These are phyloP conservation scores for Protomyces inundatus DNA, from an alignment of 1,139 yeast species.

Conservation along the genomic window DNA sequence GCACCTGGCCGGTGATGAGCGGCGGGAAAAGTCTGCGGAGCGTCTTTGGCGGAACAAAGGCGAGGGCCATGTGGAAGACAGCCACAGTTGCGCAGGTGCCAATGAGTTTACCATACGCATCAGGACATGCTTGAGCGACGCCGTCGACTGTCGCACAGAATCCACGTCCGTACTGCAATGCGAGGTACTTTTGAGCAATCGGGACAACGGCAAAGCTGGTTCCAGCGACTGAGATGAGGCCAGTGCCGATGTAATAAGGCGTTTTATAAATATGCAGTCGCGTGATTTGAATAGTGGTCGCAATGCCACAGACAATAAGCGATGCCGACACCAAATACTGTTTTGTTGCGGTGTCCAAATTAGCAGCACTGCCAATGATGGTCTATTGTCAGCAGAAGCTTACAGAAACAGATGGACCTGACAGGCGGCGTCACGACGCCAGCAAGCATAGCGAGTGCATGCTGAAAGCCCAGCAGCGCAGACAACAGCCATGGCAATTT, in stretches of 20 bases:
- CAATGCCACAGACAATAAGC: slow-evolving; percentile 66
- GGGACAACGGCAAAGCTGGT: slow-evolving; percentile 84
- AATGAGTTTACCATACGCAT: slow-evolving; percentile 79
- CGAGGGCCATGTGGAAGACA: slow-evolving; percentile 60
- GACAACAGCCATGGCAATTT: slow-evolving; percentile 77
- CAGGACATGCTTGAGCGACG: slow-evolving; percentile 70
- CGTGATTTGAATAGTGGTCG: slow-evolving; percentile 72
- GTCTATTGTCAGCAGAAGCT: slow-evolving; percentile 43
- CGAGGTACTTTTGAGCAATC: slow-evolving; percentile 67
- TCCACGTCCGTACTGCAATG: slow-evolving; percentile 73
- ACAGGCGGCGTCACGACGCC: slow-evolving; percentile 86
- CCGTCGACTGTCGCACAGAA: slow-evolving; percentile 61
- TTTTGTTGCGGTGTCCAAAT: slow-evolving; percentile 14
- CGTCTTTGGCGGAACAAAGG: slow-evolving; percentile 67
- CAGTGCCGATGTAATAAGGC: slow-evolving; percentile 57
- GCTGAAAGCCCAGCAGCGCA: slow-evolving; percentile 74
- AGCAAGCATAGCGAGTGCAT: slow-evolving; percentile 82
- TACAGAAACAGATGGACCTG: slow-evolving; percentile 56
- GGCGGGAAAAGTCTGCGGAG: slow-evolving; percentile 78
- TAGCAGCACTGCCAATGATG: slow-evolving; percentile 15
- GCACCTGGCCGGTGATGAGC: slow-evolving; percentile 88
- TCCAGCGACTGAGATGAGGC: slow-evolving; percentile 81
- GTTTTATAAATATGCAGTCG: slow-evolving; percentile 45
- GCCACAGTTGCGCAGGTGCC: slow-evolving; percentile 78
- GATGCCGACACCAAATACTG: slow-evolving; percentile 76